Percentiles rank a stretch among this genome's conserved stretches.
Conservation (phyloP, 352 stramenopile genomes). For the Pythium pyrilobum region DNA sequence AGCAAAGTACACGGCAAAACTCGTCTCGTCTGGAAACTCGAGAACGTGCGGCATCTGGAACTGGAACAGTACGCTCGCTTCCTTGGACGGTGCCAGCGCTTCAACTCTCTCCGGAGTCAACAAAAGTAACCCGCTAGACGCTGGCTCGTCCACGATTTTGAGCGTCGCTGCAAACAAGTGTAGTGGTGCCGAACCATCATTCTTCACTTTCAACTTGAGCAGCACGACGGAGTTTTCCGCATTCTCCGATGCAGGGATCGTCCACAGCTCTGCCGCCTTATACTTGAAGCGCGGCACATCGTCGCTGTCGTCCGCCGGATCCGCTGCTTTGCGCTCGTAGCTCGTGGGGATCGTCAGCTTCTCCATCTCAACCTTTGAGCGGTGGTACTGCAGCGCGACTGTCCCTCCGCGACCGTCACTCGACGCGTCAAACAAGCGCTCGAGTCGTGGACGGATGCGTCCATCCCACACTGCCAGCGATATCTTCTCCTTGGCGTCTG, state of each 20-base stretch:
- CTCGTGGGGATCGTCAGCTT: slow-evolving; percentile 8
- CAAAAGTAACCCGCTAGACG: slow-evolving; percentile 4
- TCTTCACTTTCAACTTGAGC: slow-evolving; percentile 17
- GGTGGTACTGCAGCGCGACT: slow-evolving; percentile 6
- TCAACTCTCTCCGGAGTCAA: not conserved
- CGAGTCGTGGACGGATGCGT: slow-evolving; percentile 1
- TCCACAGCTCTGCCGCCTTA: slow-evolving; percentile 15
- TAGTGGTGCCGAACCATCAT: slow-evolving; percentile 13
- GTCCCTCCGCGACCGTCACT: not conserved
- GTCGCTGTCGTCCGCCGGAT: not conserved
- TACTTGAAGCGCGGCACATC: slow-evolving; percentile 13
- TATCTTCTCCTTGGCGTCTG: not conserved
- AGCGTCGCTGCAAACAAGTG: slow-evolving; percentile 19
- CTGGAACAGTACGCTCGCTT: slow-evolving; percentile 2
- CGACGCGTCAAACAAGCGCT: not conserved
- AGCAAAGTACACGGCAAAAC: slow-evolving; percentile 53
- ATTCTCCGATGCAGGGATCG: not conserved
- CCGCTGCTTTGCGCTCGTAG: not conserved
- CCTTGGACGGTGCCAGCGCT: not conserved
- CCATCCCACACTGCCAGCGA: slow-evolving; percentile 1
- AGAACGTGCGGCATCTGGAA: slow-evolving; percentile 10
- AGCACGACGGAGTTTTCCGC: not conserved
- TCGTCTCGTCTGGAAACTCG: slow-evolving; percentile 14
- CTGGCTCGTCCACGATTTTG: slow-evolving; percentile 4
- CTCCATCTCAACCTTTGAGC: not conserved